Evolutionary conservation across 805 yeast genomes (phyloP), one percentile per base, ranked within the genome.

Genomic region (Kuraishia floccosa): DNA sequence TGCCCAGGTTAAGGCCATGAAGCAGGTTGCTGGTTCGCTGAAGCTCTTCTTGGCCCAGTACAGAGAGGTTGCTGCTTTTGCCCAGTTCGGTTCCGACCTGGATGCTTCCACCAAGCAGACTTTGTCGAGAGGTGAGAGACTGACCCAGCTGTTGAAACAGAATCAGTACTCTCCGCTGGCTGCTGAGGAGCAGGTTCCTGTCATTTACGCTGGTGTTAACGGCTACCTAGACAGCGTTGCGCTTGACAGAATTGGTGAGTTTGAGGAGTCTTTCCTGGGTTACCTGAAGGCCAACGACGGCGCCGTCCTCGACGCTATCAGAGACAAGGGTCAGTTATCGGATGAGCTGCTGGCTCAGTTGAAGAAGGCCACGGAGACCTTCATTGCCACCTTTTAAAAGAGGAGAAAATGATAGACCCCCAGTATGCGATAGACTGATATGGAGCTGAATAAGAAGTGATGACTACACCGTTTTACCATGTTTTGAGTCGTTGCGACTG

Each of bases 1-100:
- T 57, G 98, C 98, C 57, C 98, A 91, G 76, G 97, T 91, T 56
- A 91, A 91, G 79, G 98, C 98, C 68, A 85, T 91, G 93, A 91
- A 91, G 73, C 97, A 91, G 77, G 97, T 91, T 68, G 98, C 98
- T 51, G 99, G 98, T 81, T 91, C 98, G 51, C 82, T 91, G 72
- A 91, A 91, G 71, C 84, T 91, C 67, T 91, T 86, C 96, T 83
- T 91, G 77, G 99, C 99, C 56, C 99, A 91, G 76, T 91, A 91
- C 83, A 87, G 99, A 85, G 99, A 91, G 80, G 98, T 91, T 55
- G 98, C 98, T 63, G 98, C 99, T 56, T 91, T 91, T 68, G 98
- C 99, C 56, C 99, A 91, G 77, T 91, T 91, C 77, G 99, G 99
- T 80, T 91, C 99, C 51, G 99, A 91, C 71, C 78, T 91, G 65